These are phyloP conservation scores for Annulohypoxylon nitens DNA, from an alignment of 495 filamentous ascomycete genomes.

Conservation along the genomic window DNA sequence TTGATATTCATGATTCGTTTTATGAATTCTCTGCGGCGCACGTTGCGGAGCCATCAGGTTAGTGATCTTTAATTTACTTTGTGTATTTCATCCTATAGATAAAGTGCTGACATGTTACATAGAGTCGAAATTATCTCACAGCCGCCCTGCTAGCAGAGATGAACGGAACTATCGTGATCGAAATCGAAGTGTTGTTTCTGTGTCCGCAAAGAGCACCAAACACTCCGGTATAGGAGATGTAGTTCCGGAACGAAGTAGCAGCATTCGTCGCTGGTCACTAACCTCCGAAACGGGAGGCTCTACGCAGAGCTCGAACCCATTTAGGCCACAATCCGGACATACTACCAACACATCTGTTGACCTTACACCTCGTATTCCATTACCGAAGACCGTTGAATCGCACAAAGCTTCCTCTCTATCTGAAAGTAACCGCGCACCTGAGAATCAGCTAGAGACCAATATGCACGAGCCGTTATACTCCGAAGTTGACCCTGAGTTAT, in stretches of 20 bases:
- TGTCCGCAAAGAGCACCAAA: slow-evolving; percentile 33
- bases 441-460: neutral
- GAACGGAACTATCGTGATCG: slow-evolving; percentile 32
- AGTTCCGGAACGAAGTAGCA: slow-evolving; percentile 50
- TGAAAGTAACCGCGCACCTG: neutral
- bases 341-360: slow-evolving; percentile 61
- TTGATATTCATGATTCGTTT: slow-evolving; percentile 36
- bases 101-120: slow-evolving; percentile 20
- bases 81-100: neutral
- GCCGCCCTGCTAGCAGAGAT: slow-evolving; percentile 31
- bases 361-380: slow-evolving; percentile 39
- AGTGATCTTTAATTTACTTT: slow-evolving; percentile 26
- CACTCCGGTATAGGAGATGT: slow-evolving; percentile 44
- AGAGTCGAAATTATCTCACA: slow-evolving; percentile 30
- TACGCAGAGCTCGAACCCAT: slow-evolving; percentile 56
- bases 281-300: slow-evolving; percentile 58
- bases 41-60: slow-evolving; percentile 29
- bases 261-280: slow-evolving; percentile 56
- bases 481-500: slow-evolving; percentile 21
- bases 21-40: slow-evolving; percentile 36
- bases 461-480: slow-evolving; percentile 8
- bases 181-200: slow-evolving; percentile 41
- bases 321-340: slow-evolving; percentile 56
- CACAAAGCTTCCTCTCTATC: neutral
- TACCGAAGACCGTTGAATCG: slow-evolving; percentile 16